Evolutionary conservation across 768 basidiomycete genomes (phyloP).

Genomic region (Kwoniella dendrophila): DNA sequence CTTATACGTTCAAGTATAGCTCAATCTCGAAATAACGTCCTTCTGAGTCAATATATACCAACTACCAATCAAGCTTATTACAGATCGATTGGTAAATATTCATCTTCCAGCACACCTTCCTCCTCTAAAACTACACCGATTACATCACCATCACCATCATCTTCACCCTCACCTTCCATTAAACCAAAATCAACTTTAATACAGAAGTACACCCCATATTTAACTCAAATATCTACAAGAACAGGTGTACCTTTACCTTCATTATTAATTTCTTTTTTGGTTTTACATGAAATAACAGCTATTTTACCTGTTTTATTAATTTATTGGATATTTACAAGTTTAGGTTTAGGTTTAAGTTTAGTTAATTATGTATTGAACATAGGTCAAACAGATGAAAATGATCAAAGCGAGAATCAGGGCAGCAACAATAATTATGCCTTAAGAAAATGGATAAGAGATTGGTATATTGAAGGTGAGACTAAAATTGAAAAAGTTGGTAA

Average conservation of each 20-base stretch:
- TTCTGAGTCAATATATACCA: too few relatives aligned
- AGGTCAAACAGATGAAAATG: background rate
- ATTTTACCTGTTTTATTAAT: slow-evolving; percentile 72
- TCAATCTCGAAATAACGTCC: too few relatives aligned
- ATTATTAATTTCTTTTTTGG: slow-evolving; percentile 72
- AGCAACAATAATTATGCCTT: too few relatives aligned
- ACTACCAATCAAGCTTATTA: too few relatives aligned
- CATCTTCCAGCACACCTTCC: too few relatives aligned
- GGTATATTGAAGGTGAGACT: slow-evolving; percentile 76
- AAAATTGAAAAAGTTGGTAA: slow-evolving; percentile 72
- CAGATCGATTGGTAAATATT: too few relatives aligned
- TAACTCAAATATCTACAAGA: slow-evolving; percentile 66
- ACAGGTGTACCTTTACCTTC: slow-evolving; percentile 78
- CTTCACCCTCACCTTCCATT: background rate
- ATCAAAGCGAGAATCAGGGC: slow-evolving; percentile 8
- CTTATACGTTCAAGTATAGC: too few relatives aligned
- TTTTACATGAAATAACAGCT: slow-evolving; percentile 85
- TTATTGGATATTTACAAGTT: slow-evolving; percentile 69
- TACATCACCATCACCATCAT: too few relatives aligned
- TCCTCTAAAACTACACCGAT: too few relatives aligned
- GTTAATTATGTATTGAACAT: slow-evolving; percentile 57
- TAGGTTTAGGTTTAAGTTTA: slow-evolving; percentile 71
- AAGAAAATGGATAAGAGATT: slow-evolving; percentile 59
- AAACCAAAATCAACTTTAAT: slow-evolving; percentile 21
- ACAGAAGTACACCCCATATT: slow-evolving; percentile 59